Evolutionary conservation across 1,284 basidiomycete genomes (phyloP).

Genomic region (Trichosporon asahii): DNA sequence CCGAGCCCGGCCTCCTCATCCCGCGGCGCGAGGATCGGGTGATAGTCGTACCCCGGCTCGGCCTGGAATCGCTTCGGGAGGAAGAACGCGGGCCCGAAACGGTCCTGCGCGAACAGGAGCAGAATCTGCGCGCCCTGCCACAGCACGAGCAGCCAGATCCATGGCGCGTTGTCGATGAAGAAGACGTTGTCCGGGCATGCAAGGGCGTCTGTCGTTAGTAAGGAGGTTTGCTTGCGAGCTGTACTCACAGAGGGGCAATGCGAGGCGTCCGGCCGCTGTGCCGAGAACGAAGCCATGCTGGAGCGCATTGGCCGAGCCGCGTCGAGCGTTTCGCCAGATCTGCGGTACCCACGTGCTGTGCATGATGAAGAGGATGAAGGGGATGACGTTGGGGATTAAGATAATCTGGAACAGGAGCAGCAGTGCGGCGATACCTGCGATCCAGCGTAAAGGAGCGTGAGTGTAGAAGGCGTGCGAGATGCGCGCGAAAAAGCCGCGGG

Average conservation of each 20-base stretch:
- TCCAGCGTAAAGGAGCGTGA: constrained; percentile 12
- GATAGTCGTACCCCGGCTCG: constrained; percentile 73
- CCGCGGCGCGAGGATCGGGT: constrained; percentile 66
- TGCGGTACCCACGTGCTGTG: constrained; percentile 81
- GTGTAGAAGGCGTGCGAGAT: background rate
- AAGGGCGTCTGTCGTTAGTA: constrained; percentile 63
- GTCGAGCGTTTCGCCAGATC: constrained; percentile 69
- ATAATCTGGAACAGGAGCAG: constrained; percentile 66
- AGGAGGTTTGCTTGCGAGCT: too few relatives aligned
- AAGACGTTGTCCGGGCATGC: constrained; percentile 79
- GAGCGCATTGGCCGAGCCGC: constrained; percentile 68
- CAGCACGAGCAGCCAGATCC: constrained; percentile 63
- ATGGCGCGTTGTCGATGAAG: constrained; percentile 64
- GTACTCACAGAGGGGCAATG: constrained; percentile 67
- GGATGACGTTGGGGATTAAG: constrained; percentile 65
- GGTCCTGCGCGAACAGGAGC: constrained; percentile 69
- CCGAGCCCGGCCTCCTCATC: constrained; percentile 67
- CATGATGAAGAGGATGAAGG: constrained; percentile 66
- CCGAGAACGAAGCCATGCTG: constrained; percentile 71
- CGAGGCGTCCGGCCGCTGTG: constrained; percentile 67
- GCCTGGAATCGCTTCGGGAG: constrained; percentile 52
- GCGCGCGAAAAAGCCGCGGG: background rate
- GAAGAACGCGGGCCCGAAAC: constrained; percentile 78
- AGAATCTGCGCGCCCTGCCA: constrained; percentile 65
- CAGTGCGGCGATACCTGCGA: constrained; percentile 16